Conservation (phyloP, 2,329 filamentous ascomycete species). For the Cladosporium halotolerans region DNA sequence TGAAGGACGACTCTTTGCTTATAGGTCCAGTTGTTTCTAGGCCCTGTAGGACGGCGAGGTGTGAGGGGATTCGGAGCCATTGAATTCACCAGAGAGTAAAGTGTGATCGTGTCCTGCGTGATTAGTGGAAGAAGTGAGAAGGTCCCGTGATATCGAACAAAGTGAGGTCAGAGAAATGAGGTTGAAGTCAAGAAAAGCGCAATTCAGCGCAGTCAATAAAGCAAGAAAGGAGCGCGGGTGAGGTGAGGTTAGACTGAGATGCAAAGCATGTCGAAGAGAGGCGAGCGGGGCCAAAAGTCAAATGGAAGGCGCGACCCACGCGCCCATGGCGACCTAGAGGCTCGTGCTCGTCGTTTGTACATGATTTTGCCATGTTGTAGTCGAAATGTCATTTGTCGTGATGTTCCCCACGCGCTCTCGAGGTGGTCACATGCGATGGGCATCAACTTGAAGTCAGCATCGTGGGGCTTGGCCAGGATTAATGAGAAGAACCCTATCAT, state of each 20-base stretch:
- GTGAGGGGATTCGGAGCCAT: not conserved
- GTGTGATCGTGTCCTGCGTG: not conserved
- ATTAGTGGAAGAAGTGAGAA: not conserved
- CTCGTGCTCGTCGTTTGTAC: not conserved
- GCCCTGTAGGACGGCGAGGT: not conserved
- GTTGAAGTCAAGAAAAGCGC: not conserved
- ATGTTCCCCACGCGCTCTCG: too few relatives aligned
- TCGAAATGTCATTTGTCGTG: too few relatives aligned
- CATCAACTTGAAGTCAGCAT: too few relatives aligned
- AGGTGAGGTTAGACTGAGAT: not conserved
- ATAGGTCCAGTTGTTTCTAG: not conserved
- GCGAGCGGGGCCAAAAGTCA: not conserved
- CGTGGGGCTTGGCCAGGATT: too few relatives aligned
- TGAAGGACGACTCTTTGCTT: not conserved
- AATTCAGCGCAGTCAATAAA: too few relatives aligned
- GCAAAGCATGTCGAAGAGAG: not conserved
- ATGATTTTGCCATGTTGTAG: too few relatives aligned
- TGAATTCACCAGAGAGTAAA: not conserved
- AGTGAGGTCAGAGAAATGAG: not conserved
- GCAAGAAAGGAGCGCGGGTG: not conserved
- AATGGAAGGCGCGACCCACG: not conserved
- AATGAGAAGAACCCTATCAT: too few relatives aligned
- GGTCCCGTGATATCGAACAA: not conserved
- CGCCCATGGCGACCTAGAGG: not conserved
- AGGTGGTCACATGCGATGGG: too few relatives aligned